Evolutionary conservation across 2,329 filamentous ascomycete genomes (phyloP).

Genomic region (Arachnomyces sp.): DNA sequence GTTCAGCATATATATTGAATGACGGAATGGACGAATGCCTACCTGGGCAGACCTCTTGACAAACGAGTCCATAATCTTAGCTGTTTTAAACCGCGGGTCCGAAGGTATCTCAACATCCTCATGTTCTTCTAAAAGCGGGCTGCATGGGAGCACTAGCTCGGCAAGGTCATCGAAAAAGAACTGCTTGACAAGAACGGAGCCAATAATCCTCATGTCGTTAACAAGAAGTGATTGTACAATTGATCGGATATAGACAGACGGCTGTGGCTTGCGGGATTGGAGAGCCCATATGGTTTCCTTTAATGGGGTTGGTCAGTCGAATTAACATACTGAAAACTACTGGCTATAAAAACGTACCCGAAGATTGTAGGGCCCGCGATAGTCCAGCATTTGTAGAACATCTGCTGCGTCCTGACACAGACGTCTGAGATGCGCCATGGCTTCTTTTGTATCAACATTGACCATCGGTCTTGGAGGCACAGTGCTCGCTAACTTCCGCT

Average conservation of each 20-base stretch:
- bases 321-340: conserved; percentile 4
- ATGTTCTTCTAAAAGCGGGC: conserved; percentile 64
- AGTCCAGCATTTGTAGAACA: conserved; percentile 58
- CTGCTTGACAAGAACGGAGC: conserved; percentile 59
- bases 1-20: conserved; percentile 9
- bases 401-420: conserved; percentile 66
- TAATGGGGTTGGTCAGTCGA: background rate
- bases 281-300: conserved; percentile 8
- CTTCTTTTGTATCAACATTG: conserved; percentile 57
- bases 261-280: conserved; percentile 64
- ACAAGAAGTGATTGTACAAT: conserved; percentile 70
- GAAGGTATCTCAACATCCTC: conserved; percentile 67
- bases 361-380: conserved; percentile 59
- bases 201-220: conserved; percentile 60
- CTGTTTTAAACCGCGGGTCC: conserved; percentile 65
- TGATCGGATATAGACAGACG: conserved; percentile 73
- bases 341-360: conserved; percentile 43
- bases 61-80: conserved; percentile 64
- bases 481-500: conserved; percentile 84
- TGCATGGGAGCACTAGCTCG: conserved; percentile 64
- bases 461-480: conserved; percentile 90
- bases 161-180: conserved; percentile 77
- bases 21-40: conserved; percentile 6
- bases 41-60: conserved; percentile 45
- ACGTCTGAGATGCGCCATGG: conserved; percentile 59